Evolutionary conservation across 768 basidiomycete genomes (phyloP).

Genomic region (Termitomyces sp.): DNA sequence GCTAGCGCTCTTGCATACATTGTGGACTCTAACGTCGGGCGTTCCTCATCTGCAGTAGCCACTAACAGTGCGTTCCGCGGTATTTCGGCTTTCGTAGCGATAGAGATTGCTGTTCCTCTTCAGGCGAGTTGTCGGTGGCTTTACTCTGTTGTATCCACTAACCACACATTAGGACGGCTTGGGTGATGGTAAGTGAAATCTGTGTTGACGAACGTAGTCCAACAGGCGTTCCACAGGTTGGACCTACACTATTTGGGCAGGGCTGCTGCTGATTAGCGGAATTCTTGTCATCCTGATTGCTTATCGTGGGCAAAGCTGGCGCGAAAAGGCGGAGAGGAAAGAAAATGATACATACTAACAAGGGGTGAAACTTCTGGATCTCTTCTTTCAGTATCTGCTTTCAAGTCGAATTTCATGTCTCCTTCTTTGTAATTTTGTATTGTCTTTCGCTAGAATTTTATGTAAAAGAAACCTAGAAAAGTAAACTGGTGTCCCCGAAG

Average conservation of each 20-base stretch:
- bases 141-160: neutral
- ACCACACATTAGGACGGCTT: constrained; percentile 42
- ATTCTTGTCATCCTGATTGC: constrained; percentile 55
- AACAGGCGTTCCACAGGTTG: constrained; percentile 32
- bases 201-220: neutral
- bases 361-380: neutral
- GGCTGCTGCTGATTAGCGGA: constrained; percentile 46
- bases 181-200: constrained; percentile 58
- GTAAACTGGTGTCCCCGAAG: no score
- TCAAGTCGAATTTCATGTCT: neutral
- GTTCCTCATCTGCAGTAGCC: constrained; percentile 72
- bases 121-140: constrained; percentile 37
- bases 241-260: constrained; percentile 62
- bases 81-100: constrained; percentile 57
- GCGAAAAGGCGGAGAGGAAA: constrained; percentile 44
- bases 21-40: constrained; percentile 81
- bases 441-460: no score
- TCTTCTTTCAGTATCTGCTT: no score
- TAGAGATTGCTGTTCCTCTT: constrained; percentile 70
- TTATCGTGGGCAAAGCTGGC: constrained; percentile 56
- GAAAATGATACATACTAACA: constrained; percentile 25
- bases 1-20: constrained; percentile 75
- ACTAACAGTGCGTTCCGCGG: constrained; percentile 77
- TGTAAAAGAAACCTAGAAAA: no score
- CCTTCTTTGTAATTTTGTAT: neutral